phyloP scores from a whole-genome alignment of 2,329 filamentous ascomycete genomes.

The Camptophora hylomeconis region DNA sequence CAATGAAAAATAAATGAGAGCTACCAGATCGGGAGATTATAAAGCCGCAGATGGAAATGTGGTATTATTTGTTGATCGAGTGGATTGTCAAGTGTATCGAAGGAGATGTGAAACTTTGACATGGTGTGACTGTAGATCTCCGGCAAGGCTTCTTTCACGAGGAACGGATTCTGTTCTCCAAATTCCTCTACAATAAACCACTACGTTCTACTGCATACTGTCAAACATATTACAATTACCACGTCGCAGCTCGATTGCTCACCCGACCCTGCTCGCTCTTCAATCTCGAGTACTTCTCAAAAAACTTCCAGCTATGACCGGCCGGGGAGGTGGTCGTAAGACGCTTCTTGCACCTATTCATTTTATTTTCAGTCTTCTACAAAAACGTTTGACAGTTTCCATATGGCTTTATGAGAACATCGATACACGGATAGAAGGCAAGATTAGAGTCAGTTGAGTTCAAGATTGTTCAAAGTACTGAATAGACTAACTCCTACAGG shows the following conservation, averaged over 20 bases:
- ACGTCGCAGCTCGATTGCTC: not conserved
- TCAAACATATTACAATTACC: not conserved
- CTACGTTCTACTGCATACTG: not conserved
- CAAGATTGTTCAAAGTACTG: slow-evolving; percentile 2
- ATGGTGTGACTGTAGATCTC: too few relatives aligned
- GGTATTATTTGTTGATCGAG: too few relatives aligned
- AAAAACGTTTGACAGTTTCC: slow-evolving; percentile 68
- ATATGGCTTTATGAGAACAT: slow-evolving; percentile 98
- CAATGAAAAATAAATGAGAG: too few relatives aligned
- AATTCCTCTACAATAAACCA: not conserved
- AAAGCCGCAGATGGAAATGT: too few relatives aligned
- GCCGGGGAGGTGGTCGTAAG: slow-evolving; percentile 45
- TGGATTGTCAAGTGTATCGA: too few relatives aligned
- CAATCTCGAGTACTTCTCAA: too few relatives aligned
- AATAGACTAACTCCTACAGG: slow-evolving; percentile 38
- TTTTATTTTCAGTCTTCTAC: slow-evolving; percentile 88
- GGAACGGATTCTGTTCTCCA: not conserved
- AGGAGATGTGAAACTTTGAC: too few relatives aligned
- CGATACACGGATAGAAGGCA: slow-evolving; percentile 85
- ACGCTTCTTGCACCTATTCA: slow-evolving; percentile 68
- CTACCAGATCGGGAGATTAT: too few relatives aligned
- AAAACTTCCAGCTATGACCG: slow-evolving; percentile 39
- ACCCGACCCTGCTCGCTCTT: slow-evolving; percentile 1
- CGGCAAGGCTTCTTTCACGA: too few relatives aligned
- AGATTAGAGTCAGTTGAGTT: slow-evolving; percentile 62